Percentiles rank a stretch among this genome's conserved stretches.
Evolutionary conservation across 1,284 basidiomycete species (phyloP).

Genomic region (Austroboletus niveus): DNA sequence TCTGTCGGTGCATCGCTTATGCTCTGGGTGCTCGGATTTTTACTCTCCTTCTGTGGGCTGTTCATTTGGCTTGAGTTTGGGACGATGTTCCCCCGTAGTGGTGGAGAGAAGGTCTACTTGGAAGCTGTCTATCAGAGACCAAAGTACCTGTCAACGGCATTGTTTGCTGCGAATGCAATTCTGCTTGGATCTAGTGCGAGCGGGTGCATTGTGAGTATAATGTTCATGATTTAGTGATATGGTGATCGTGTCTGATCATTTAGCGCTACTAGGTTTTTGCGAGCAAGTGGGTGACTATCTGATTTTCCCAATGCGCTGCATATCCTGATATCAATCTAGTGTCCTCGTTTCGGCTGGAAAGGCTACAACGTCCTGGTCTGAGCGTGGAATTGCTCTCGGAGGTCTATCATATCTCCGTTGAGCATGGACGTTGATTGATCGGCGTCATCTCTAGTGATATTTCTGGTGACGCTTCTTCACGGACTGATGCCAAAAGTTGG

Average conservation of each 20-base stretch:
- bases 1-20: constrained; percentile 54
- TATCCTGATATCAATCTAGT: constrained; percentile 27
- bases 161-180: constrained; percentile 49
- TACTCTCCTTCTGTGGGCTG: constrained; percentile 50
- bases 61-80: constrained; percentile 60
- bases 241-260: not conserved
- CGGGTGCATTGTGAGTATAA: constrained; percentile 53
- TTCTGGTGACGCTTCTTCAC: constrained; percentile 46
- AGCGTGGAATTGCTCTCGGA: constrained; percentile 56
- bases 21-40: constrained; percentile 56
- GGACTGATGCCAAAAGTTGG: constrained; percentile 45
- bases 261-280: not conserved
- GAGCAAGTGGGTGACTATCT: constrained; percentile 33
- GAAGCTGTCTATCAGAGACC: constrained; percentile 49
- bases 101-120: constrained; percentile 59
- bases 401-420: constrained; percentile 30
- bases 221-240: no score
- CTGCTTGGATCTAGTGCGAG: constrained; percentile 53
- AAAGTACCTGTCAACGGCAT: constrained; percentile 44
- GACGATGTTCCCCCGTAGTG: constrained; percentile 51
- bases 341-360: constrained; percentile 47
- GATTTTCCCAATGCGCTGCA: not conserved
- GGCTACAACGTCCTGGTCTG: constrained; percentile 45
- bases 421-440: no score
- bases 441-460: constrained; percentile 34